A percentile compares a stretch with the other conserved stretches of the same genome.
These are phyloP conservation scores for Termitomyces eurrhizus DNA, from an alignment of 768 basidiomycete genomes.

Conservation along the genomic window DNA sequence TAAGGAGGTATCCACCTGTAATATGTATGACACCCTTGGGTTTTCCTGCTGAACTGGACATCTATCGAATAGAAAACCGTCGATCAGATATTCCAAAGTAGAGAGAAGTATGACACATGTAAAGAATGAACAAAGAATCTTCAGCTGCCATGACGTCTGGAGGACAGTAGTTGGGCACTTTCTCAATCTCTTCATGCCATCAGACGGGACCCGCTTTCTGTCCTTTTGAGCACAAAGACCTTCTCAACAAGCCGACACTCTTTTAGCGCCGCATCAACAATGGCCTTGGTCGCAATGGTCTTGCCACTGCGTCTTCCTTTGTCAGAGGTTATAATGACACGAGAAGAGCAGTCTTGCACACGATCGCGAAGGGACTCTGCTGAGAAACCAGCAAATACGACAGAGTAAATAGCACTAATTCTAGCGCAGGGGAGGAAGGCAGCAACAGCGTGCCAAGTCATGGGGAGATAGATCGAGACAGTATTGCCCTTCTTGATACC, in stretches of 20 bases:
- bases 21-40: constrained; percentile 97
- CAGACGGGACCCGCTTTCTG: constrained; percentile 79
- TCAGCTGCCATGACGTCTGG: constrained; percentile 87
- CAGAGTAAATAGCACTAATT: constrained; percentile 94
- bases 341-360: constrained; percentile 82
- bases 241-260: constrained; percentile 85
- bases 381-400: constrained; percentile 96
- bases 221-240: constrained; percentile 84
- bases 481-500: constrained; percentile 96
- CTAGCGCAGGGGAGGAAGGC: constrained; percentile 98
- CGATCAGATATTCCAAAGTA: constrained; percentile 5
- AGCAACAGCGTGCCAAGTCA: constrained; percentile 94
- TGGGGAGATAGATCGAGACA: constrained; percentile 88
- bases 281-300: constrained; percentile 88
- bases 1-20: constrained; percentile 86
- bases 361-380: constrained; percentile 93
- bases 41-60: constrained; percentile 91
- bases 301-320: constrained; percentile 95
- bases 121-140: constrained; percentile 97
- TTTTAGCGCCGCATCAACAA: constrained; percentile 89
- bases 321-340: too few species aligned
- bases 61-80: constrained; percentile 41
- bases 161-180: too few species aligned
- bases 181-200: constrained; percentile 98
- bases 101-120: constrained; percentile 53